Evolutionary conservation across 176 grass and related monocot species (phyloP).

Genomic region (Carex cristatella): DNA sequence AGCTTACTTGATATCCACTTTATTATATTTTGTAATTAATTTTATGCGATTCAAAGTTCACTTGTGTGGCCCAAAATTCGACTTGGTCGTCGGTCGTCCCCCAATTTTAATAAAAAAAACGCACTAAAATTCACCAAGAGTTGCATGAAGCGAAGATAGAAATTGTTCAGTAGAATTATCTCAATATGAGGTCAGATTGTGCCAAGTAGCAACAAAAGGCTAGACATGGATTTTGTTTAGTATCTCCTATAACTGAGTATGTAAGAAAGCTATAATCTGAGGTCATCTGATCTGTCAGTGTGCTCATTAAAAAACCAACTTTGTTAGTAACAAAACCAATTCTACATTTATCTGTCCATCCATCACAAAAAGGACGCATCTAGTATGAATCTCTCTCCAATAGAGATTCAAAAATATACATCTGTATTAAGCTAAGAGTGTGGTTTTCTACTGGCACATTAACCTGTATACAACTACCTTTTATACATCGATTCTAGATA

Average conservation of each 20-base stretch:
- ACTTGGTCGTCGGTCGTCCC: too few species aligned
- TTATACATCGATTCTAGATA: conserved; percentile 39
- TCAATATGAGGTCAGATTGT: not conserved
- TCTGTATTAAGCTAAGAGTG: not conserved
- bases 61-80: too few species aligned
- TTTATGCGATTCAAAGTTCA: too few species aligned
- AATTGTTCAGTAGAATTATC: too few species aligned
- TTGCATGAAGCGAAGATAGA: too few species aligned
- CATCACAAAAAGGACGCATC: conserved; percentile 5
- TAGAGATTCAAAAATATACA: conserved; percentile 2
- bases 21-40: too few species aligned
- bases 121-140: too few species aligned
- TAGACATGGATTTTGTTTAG: not conserved
- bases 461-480: not conserved
- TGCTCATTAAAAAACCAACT: not conserved
- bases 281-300: not conserved
- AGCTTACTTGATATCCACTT: too few species aligned
- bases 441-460: not conserved
- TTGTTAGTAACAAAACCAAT: conserved; percentile 10
- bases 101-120: too few species aligned
- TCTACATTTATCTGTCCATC: not conserved
- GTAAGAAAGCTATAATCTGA: not conserved
- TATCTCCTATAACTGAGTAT: not conserved
- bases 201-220: not conserved
- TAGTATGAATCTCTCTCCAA: not conserved